Evolutionary conservation across 1,284 basidiomycete species (phyloP).

Genomic region (Ceratobasidium sp.): DNA sequence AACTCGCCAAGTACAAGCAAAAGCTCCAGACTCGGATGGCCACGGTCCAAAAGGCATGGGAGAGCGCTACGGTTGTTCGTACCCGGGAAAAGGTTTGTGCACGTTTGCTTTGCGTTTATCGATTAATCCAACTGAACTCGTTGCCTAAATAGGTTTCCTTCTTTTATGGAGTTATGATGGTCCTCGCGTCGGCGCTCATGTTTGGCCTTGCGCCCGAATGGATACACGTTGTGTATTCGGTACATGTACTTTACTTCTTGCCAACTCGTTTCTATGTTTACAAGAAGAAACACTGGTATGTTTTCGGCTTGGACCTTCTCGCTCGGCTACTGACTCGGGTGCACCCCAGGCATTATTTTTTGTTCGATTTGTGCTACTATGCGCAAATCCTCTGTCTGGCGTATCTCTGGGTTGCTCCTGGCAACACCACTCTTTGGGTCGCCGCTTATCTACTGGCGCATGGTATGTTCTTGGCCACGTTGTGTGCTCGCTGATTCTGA

Average conservation of each 20-base stretch:
- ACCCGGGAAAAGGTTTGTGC: constrained; percentile 81
- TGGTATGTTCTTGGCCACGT: constrained; percentile 58
- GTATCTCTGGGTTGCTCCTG: constrained; percentile 87
- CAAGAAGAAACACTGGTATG: constrained; percentile 70
- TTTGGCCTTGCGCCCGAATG: constrained; percentile 88
- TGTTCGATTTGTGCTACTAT: constrained; percentile 92
- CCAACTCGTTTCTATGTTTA: constrained; percentile 85
- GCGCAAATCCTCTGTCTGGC: constrained; percentile 89
- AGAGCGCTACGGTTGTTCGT: constrained; percentile 90
- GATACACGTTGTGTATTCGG: constrained; percentile 83
- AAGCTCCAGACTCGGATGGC: constrained; percentile 85
- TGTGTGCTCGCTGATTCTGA: constrained; percentile 33
- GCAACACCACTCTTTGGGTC: constrained; percentile 79
- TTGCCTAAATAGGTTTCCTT: constrained; percentile 70
- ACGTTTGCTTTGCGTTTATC: neutral
- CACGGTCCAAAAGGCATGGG: constrained; percentile 79
- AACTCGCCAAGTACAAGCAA: constrained; percentile 83
- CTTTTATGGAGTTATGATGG: constrained; percentile 89
- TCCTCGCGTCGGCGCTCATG: constrained; percentile 85
- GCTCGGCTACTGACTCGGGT: constrained; percentile 56
- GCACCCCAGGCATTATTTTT: constrained; percentile 88
- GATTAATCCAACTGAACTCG: constrained; percentile 1
- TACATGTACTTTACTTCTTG: constrained; percentile 81
- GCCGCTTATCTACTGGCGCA: constrained; percentile 90
- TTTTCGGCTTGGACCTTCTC: constrained; percentile 11